Evolutionary conservation across 257 asterid species (phyloP), one percentile per base, ranked within the genome.

Genomic region (Nicotiana knightiana): DNA sequence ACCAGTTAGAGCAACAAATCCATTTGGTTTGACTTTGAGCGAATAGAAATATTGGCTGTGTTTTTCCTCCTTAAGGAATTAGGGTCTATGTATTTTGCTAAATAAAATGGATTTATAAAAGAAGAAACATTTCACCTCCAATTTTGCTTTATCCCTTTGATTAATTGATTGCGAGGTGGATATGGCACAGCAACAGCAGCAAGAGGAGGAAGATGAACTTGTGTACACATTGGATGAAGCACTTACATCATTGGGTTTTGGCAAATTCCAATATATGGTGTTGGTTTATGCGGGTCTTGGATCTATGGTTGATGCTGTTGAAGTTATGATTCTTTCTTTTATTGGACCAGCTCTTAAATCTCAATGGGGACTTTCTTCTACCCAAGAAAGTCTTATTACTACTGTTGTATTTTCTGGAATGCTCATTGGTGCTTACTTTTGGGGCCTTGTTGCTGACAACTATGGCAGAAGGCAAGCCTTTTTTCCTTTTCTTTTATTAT

Each of bases 221-320:
- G 63, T 79, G 39, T 92, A 90, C 86, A 89, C 96, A 11, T 48
- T 93, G 81, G 94, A 91, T 85, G 93, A 90, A 82, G 93, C 94
- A 71, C 92, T 93, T 35, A 32, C 91, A 3, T 76, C 15, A 24
- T 89, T 91, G 81, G 98, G 96, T 54, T 91, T 92, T 81, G 98
- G 98, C 66, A 93, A 80, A 82, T 93, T 86, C 71, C 97, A 93
- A 83, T 81, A 17, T 62, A 84, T 86, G 53, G 91, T 88, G 82
- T 86, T 93, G 64, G 85, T 77, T 73, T 93, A 91, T 80, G 98
- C 94, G 0, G 96, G 98, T 26, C 90, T 92, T 30, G 97, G 98
- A 59, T 77, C 89, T 46, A 80, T 92, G 85, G 89, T 91, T 9
- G 97, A 89, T 83, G 91, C 98, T 30, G 91, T 89, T 93, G 98